A percentile compares a stretch with the other conserved stretches of the same genome.
phyloP scores from a whole-genome alignment of 1,284 basidiomycete species.

The Cryptococcus floricola region DNA sequence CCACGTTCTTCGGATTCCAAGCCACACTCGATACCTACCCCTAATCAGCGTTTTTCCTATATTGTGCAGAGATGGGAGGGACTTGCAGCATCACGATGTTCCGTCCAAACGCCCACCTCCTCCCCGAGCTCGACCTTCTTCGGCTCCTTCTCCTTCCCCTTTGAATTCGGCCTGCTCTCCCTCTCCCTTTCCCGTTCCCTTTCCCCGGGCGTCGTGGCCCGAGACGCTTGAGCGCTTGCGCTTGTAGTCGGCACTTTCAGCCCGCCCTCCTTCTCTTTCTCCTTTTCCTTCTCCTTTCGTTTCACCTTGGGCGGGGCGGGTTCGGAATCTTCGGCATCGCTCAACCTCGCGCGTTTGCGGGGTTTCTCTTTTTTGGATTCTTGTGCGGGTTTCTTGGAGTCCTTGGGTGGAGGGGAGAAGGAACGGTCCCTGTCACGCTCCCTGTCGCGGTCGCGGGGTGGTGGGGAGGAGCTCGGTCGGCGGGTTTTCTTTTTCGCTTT shows the following conservation, averaged over 20 bases:
- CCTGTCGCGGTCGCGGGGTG: neutral
- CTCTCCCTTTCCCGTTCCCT: too few species aligned
- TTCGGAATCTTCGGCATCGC: slow-evolving; percentile 9
- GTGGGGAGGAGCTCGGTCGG: neutral
- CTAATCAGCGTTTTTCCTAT: slow-evolving; percentile 1
- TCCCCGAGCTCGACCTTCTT: slow-evolving; percentile 1
- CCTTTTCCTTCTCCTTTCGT: slow-evolving; percentile 10
- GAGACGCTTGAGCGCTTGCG: neutral
- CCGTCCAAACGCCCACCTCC: slow-evolving; percentile 21
- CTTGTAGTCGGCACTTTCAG: neutral
- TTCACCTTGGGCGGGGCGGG: slow-evolving; percentile 4
- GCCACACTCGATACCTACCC: slow-evolving; percentile 34
- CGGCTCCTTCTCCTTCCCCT: slow-evolving; percentile 1
- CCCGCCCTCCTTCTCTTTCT: slow-evolving; percentile 5
- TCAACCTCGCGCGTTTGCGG: slow-evolving; percentile 3
- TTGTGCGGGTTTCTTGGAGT: neutral
- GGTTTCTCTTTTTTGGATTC: neutral
- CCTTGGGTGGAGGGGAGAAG: neutral
- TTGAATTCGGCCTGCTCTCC: neutral
- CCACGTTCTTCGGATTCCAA: slow-evolving; percentile 42
- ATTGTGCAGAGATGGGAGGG: neutral
- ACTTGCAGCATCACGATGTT: slow-evolving; percentile 36
- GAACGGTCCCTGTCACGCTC: too few species aligned
- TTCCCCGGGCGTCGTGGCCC: slow-evolving; percentile 10
- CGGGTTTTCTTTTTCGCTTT: neutral